Conservation (phyloP, 768 basidiomycete species). For the Suillus paluster region DNA sequence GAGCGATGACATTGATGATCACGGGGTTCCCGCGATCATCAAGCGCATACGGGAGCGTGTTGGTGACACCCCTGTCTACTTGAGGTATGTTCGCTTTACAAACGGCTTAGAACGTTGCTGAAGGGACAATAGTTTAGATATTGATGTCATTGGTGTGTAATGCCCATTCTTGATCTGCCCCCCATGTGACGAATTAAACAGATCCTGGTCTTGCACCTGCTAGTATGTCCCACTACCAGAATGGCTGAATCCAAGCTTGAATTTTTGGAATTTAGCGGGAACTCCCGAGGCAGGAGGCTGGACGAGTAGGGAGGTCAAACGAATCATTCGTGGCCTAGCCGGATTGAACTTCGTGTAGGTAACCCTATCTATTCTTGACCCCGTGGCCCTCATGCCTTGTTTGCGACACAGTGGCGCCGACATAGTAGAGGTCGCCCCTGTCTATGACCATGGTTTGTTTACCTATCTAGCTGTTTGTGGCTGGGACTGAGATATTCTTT, state of each 20-base stretch:
- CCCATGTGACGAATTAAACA: constrained; percentile 19
- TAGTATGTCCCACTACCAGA: constrained; percentile 48
- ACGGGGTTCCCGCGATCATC: constrained; percentile 73
- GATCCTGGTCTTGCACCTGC: constrained; percentile 83
- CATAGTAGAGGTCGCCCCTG: constrained; percentile 74
- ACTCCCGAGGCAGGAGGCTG: constrained; percentile 87
- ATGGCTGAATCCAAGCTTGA: not conserved
- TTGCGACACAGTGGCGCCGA: constrained; percentile 59
- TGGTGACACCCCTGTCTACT: constrained; percentile 75
- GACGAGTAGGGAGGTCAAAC: constrained; percentile 82
- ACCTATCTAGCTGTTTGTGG: not conserved
- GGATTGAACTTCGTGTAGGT: constrained; percentile 81
- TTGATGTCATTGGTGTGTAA: constrained; percentile 74
- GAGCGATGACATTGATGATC: constrained; percentile 82
- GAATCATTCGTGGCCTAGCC: constrained; percentile 77
- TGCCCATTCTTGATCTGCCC: not conserved
- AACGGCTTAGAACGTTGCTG: not conserved
- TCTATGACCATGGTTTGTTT: constrained; percentile 65
- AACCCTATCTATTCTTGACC: constrained; percentile 1
- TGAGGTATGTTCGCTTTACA: constrained; percentile 46
- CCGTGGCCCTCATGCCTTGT: not conserved
- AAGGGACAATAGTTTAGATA: constrained; percentile 59
- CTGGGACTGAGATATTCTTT: not conserved
- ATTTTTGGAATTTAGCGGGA: constrained; percentile 53
- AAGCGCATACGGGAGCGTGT: constrained; percentile 71